Conservation (phyloP, 2,329 filamentous ascomycete genomes). For the Paraconiothyrium sp. region DNA sequence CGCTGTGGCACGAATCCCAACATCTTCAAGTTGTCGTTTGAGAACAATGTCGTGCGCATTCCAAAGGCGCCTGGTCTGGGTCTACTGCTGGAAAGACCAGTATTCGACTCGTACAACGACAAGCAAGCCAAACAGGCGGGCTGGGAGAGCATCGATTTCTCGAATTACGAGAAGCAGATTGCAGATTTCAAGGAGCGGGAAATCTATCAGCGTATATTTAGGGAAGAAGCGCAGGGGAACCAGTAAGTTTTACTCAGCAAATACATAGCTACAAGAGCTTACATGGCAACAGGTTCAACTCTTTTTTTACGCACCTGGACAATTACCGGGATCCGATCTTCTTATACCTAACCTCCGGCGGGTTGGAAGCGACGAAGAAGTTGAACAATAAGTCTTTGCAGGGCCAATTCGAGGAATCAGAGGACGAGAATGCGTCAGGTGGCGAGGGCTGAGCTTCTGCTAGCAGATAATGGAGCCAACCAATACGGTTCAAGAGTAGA, state of each 20-base stretch:
- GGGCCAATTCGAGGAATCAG: slow-evolving; percentile 44
- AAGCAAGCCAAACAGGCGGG: slow-evolving; percentile 71
- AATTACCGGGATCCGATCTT: slow-evolving; percentile 61
- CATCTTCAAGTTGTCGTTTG: slow-evolving; percentile 79
- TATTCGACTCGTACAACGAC: slow-evolving; percentile 89
- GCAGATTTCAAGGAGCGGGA: slow-evolving; percentile 88
- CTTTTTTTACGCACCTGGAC: slow-evolving; percentile 62
- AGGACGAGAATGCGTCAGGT: slow-evolving; percentile 47
- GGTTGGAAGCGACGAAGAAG: slow-evolving; percentile 54
- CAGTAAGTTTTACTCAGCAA: slow-evolving; percentile 68
- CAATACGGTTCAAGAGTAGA: neutral
- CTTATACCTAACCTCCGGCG: slow-evolving; percentile 60
- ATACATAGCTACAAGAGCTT: slow-evolving; percentile 16
- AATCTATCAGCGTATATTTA: slow-evolving; percentile 92
- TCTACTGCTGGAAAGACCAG: slow-evolving; percentile 85
- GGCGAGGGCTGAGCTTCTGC: slow-evolving; percentile 38
- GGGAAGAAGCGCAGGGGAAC: slow-evolving; percentile 86
- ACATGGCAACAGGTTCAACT: slow-evolving; percentile 50
- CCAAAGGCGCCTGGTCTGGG: slow-evolving; percentile 94
- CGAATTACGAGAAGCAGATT: slow-evolving; percentile 79
- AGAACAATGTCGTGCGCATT: slow-evolving; percentile 77
- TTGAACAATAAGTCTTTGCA: slow-evolving; percentile 40
- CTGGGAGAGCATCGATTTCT: slow-evolving; percentile 79
- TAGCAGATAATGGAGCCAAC: neutral
- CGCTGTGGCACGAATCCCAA: slow-evolving; percentile 80